phyloP scores from a whole-genome alignment of 2,329 filamentous ascomycete species.

The Fusarium odoratissimum region DNA sequence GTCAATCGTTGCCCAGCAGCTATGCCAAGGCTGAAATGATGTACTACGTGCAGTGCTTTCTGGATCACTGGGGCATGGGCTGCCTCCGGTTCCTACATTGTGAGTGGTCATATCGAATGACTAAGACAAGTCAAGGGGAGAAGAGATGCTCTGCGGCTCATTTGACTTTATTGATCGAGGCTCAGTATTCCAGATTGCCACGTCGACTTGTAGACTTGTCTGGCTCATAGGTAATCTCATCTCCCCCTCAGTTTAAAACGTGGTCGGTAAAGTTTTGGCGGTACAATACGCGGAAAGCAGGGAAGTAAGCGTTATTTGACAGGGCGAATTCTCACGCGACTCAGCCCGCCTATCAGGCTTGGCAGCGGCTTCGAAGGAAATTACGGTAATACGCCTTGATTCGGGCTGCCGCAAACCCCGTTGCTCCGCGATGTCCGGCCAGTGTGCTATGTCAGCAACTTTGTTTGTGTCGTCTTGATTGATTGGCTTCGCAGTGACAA shows the following conservation, averaged over 20 bases:
- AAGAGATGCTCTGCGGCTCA: conserved; percentile 1
- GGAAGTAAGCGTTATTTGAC: conserved; percentile 16
- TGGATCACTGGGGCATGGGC: conserved; percentile 18
- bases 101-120: conserved; percentile 16
- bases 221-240: not conserved
- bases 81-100: conserved; percentile 21
- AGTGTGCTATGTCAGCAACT: conserved; percentile 38
- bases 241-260: conserved; percentile 23
- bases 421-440: conserved; percentile 39
- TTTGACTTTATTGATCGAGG: conserved; percentile 9
- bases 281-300: conserved; percentile 27
- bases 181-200: conserved; percentile 13
- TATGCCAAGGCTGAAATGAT: conserved; percentile 33
- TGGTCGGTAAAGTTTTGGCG: conserved; percentile 1
- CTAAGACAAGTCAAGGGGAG: conserved; percentile 5
- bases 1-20: conserved; percentile 34
- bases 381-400: conserved; percentile 43
- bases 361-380: conserved; percentile 42
- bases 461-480: conserved; percentile 19
- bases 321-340: conserved; percentile 41
- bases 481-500: conserved; percentile 32
- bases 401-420: conserved; percentile 43
- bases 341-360: conserved; percentile 34
- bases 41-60: conserved; percentile 7
- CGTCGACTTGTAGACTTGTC: not conserved